A percentile compares a stretch with the other conserved stretches of the same genome.
Evolutionary conservation across 768 basidiomycete genomes (phyloP).

Genomic region (Kockovaella imperatae): DNA sequence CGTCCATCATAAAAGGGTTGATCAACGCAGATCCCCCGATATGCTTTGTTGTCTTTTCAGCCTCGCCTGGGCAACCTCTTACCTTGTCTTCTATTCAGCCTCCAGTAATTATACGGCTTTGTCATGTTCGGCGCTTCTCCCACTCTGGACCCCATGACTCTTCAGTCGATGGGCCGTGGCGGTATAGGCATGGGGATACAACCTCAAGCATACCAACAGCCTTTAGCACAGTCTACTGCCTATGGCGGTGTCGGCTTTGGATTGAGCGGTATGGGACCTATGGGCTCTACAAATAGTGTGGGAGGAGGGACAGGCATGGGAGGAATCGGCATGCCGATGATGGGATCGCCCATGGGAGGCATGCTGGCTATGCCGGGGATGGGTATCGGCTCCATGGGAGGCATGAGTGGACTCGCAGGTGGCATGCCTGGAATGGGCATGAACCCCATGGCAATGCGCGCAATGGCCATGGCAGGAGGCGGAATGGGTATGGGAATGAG

Average conservation of each 20-base stretch:
- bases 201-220: background rate
- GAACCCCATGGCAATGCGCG: conserved; percentile 1
- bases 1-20: too few species aligned
- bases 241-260: conserved; percentile 25
- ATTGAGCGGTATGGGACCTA: conserved; percentile 5
- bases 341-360: too few species aligned
- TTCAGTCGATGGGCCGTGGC: background rate
- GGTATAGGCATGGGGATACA: background rate
- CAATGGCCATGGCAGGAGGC: conserved; percentile 6
- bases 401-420: background rate
- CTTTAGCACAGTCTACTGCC: background rate
- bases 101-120: too few species aligned
- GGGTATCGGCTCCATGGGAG: background rate
- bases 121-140: too few species aligned
- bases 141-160: too few species aligned
- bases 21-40: too few species aligned
- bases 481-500: conserved; percentile 11
- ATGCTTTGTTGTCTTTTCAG: too few species aligned
- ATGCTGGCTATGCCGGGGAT: too few species aligned
- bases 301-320: conserved; percentile 3
- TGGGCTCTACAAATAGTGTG: background rate
- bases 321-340: conserved; percentile 2
- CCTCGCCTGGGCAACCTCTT: too few species aligned
- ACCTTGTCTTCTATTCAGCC: too few species aligned
- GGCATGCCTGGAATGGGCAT: background rate